Conservation (phyloP, 345 rosid genomes). For the Brassica cretica region DNA sequence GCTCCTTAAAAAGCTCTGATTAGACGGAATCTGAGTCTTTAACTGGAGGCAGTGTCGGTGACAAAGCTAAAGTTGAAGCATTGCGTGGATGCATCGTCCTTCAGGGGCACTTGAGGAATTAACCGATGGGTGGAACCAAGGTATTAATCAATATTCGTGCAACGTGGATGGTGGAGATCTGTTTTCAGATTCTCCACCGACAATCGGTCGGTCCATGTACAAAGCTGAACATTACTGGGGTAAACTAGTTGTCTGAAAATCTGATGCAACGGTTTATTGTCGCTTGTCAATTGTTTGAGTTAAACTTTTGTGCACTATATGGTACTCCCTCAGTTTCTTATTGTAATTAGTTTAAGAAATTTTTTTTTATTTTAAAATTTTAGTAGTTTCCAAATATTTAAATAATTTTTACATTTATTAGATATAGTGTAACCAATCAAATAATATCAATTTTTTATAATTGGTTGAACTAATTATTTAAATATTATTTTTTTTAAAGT, state of each 20-base stretch:
- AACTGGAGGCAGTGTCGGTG: slow-evolving; percentile 32
- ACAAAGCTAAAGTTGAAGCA: slow-evolving; percentile 12
- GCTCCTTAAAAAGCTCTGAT: slow-evolving; percentile 1
- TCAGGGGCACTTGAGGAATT: not conserved
- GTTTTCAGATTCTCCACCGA: slow-evolving; percentile 37
- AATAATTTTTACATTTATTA: no score
- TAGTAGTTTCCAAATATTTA: no score
- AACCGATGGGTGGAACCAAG: slow-evolving; percentile 11
- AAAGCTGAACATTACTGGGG: not conserved
- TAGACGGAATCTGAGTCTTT: slow-evolving; percentile 15
- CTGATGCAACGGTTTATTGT: slow-evolving; percentile 27
- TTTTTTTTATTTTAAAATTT: no score
- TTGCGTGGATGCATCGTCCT: not conserved
- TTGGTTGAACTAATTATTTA: no score
- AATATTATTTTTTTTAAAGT: no score
- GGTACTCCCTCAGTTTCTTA: no score
- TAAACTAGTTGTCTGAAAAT: slow-evolving; percentile 14
- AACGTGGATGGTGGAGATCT: slow-evolving; percentile 33
- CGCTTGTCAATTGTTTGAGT: slow-evolving; percentile 4
- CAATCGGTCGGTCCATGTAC: slow-evolving; percentile 30
- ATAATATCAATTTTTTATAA: no score
- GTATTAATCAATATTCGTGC: not conserved
- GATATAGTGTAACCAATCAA: no score
- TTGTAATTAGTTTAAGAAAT: no score
- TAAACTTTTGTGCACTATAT: not conserved